These are phyloP conservation scores for Hymenotorrendiella dingleyae DNA, from an alignment of 2,329 filamentous ascomycete species.

Conservation along the genomic window DNA sequence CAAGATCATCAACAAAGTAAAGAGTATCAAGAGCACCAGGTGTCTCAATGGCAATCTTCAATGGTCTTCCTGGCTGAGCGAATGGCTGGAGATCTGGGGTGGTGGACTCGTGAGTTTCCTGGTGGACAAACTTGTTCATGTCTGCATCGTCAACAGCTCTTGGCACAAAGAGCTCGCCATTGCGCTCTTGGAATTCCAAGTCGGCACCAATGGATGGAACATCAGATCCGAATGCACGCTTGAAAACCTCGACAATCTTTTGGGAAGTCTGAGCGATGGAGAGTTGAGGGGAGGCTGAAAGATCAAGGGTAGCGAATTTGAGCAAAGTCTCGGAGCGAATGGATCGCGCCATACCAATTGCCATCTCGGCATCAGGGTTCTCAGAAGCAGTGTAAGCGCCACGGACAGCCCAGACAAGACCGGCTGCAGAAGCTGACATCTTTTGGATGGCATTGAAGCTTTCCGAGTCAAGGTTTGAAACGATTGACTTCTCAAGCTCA, in stretches of 20 bases:
- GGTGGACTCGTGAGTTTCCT: constrained; percentile 35
- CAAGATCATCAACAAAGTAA: constrained; percentile 22
- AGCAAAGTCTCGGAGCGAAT: constrained; percentile 24
- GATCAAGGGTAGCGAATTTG: constrained; percentile 24
- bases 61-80: constrained; percentile 21
- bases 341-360: constrained; percentile 26
- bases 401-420: constrained; percentile 43
- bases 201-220: constrained; percentile 8
- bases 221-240: constrained; percentile 10
- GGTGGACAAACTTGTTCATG: constrained; percentile 35
- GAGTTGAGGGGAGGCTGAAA: constrained; percentile 28
- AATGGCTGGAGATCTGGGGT: constrained; percentile 37
- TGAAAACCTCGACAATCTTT: constrained; percentile 16
- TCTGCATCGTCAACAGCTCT: constrained; percentile 24
- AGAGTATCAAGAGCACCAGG: constrained; percentile 25
- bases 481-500: constrained; percentile 33
- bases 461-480: constrained; percentile 36
- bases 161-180: constrained; percentile 25
- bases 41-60: constrained; percentile 22
- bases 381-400: constrained; percentile 35
- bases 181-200: constrained; percentile 22
- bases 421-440: constrained; percentile 33
- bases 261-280: constrained; percentile 25
- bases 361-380: constrained; percentile 21
- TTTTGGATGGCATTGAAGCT: constrained; percentile 38